Conservation (phyloP, 768 basidiomycete species). For the Pleurotus giganteus region DNA sequence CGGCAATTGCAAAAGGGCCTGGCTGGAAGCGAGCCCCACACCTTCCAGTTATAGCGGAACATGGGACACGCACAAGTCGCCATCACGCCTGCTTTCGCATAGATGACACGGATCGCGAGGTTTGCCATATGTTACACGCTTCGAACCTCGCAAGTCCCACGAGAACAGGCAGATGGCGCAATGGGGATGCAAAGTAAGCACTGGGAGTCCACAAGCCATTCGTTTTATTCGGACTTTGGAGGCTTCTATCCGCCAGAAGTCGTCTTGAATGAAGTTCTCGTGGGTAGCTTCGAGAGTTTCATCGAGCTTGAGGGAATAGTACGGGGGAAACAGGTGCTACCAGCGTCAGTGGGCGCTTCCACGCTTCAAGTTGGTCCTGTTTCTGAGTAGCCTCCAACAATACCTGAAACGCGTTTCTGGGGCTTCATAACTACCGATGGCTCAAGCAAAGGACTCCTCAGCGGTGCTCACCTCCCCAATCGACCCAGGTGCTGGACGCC, state of each 20-base stretch:
- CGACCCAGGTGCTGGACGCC: conserved; percentile 8
- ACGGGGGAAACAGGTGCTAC: too few relatives aligned
- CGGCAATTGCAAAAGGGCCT: not conserved
- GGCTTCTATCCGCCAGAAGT: not conserved
- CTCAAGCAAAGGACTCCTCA: not conserved
- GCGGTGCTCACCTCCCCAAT: conserved; percentile 5
- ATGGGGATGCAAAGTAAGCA: not conserved
- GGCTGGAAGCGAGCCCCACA: not conserved
- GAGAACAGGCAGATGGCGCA: not conserved
- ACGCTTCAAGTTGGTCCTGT: too few relatives aligned
- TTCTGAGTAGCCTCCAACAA: not conserved
- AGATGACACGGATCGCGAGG: not conserved
- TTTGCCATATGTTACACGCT: not conserved
- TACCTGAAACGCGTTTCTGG: conserved; percentile 3
- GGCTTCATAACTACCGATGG: not conserved
- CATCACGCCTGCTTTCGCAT: not conserved
- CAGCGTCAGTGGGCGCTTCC: too few relatives aligned
- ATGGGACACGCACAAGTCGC: not conserved
- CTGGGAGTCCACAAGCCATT: not conserved
- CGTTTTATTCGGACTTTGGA: not conserved
- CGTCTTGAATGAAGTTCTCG: too few relatives aligned
- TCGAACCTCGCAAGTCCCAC: not conserved
- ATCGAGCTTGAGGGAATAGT: too few relatives aligned
- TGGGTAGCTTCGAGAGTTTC: too few relatives aligned
- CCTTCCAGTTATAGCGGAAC: not conserved